Evolutionary conservation across 495 filamentous ascomycete species (phyloP), one percentile per base, ranked within the genome.

Genomic region (Lophiotrema nucula): DNA sequence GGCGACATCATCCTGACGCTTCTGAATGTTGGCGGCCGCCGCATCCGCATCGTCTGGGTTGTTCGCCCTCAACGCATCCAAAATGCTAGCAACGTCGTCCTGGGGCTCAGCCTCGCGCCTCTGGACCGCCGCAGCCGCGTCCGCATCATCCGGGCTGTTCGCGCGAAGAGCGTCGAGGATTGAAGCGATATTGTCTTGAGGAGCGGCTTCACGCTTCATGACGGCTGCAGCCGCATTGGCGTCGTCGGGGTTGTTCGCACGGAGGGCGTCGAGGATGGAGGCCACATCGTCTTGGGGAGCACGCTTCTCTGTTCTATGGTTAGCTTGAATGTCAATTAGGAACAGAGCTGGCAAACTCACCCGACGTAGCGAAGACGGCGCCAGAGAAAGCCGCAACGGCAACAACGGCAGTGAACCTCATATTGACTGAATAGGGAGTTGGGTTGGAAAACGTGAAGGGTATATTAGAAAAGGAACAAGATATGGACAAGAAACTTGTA

Each of bases 201-300:
- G 48, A 3, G 18, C 35, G 33, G 35, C 35, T 13, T 37, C 12
- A 13, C 35, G 38, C 47, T 59, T 53, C 5, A 26, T 26, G 38
- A 21, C 18, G 1, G 47, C 11, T 6, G 46, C 15, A 3, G 56
- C 56, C 15, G 56, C 56, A 31, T 19, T 42, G 15, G 56, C 56
- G 26, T 59, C 56, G 2, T 59, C 56, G 38, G 56, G 56, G 47
- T 39, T 53, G 48, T 59, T 59, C 13, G 33, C 47, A 22, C 25
- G 12, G 12, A 59, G 48, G 26, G 56, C 56, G 3, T 23, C 56
- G 39, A 59, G 42, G 47, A 59, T 59, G 42, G 26, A 26, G 41
- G 47, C 39, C 2, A 59, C 41, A 25, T 59, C 56, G 16, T 59
- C 31, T 41, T 59, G 56, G 38, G 55, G 55, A 19, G 31, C 38